Percentiles rank a stretch among this genome's conserved stretches.
Evolutionary conservation across 2,329 filamentous ascomycete species (phyloP).

Genomic region (Claviceps sorghi): DNA sequence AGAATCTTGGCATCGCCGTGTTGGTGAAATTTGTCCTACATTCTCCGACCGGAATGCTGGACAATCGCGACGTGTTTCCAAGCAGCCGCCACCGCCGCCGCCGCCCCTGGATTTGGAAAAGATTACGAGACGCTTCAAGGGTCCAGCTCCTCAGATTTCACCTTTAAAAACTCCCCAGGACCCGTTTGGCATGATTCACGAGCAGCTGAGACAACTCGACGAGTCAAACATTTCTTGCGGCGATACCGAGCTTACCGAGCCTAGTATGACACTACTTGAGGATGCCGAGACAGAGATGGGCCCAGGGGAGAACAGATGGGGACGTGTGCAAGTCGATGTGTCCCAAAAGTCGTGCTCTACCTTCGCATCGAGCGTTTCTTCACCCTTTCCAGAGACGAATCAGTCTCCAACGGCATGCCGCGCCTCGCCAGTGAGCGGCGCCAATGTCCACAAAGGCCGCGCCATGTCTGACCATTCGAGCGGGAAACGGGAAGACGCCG

Average conservation of each 20-base stretch:
- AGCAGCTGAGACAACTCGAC: constrained; percentile 36
- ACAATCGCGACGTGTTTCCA: constrained; percentile 36
- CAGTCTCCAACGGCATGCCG: neutral
- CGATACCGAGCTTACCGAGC: constrained; percentile 22
- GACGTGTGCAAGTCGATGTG: constrained; percentile 38
- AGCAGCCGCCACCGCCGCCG: constrained; percentile 34
- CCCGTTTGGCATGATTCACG: constrained; percentile 34
- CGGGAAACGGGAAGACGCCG: neutral
- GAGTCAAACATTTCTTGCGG: constrained; percentile 20
- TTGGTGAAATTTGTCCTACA: constrained; percentile 43
- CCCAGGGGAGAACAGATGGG: constrained; percentile 45
- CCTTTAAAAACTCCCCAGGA: constrained; percentile 37
- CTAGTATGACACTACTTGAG: constrained; percentile 36
- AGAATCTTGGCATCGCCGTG: constrained; percentile 36
- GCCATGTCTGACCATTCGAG: neutral
- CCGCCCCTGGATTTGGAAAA: constrained; percentile 37
- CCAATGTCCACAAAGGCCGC: neutral
- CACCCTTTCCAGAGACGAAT: neutral
- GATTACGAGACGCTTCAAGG: constrained; percentile 26
- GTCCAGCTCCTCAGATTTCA: constrained; percentile 34
- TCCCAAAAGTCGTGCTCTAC: constrained; percentile 26
- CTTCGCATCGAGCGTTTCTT: constrained; percentile 18
- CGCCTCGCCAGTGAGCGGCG: neutral
- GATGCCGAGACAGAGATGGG: constrained; percentile 49
- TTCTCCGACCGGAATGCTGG: constrained; percentile 39